phyloP scores from a whole-genome alignment of 1,284 basidiomycete genomes.

The Wallemia hederae region DNA sequence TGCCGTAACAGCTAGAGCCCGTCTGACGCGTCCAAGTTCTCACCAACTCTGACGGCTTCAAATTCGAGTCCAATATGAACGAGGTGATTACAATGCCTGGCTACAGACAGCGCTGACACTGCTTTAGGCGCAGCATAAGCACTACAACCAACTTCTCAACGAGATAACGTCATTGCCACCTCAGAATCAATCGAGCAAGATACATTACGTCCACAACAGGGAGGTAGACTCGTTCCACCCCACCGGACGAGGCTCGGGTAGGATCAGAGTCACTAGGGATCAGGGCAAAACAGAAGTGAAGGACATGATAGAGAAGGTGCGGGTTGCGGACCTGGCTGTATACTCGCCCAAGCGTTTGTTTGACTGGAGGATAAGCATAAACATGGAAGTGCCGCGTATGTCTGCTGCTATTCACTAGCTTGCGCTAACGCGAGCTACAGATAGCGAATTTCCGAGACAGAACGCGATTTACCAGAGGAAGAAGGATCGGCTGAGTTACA shows the following conservation, averaged over 20 bases:
- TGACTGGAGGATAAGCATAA: conserved; percentile 81
- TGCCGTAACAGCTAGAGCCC: conserved; percentile 2
- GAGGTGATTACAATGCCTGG: conserved; percentile 24
- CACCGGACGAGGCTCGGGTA: conserved; percentile 13
- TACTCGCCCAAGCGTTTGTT: conserved; percentile 49
- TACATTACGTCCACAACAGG: conserved; percentile 47
- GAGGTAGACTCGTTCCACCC: conserved; percentile 58
- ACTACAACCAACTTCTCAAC: conserved; percentile 64
- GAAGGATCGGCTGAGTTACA: conserved; percentile 77
- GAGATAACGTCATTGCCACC: conserved; percentile 23
- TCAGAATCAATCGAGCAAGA: conserved; percentile 18
- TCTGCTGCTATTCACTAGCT: conserved; percentile 3
- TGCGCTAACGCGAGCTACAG: neutral
- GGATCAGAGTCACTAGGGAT: conserved; percentile 59
- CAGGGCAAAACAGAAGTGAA: conserved; percentile 22
- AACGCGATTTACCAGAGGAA: conserved; percentile 16
- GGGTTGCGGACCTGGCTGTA: conserved; percentile 65
- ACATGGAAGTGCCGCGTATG: conserved; percentile 32
- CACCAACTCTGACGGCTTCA: conserved; percentile 19
- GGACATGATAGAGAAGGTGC: conserved; percentile 35
- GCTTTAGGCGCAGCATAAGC: conserved; percentile 44
- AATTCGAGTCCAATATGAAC: conserved; percentile 78
- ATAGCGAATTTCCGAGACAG: neutral
- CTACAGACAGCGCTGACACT: conserved; percentile 4
- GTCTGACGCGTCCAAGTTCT: conserved; percentile 19